Evolutionary conservation across 768 basidiomycete genomes (phyloP).

Genomic region (Lactifluus pinguis): DNA sequence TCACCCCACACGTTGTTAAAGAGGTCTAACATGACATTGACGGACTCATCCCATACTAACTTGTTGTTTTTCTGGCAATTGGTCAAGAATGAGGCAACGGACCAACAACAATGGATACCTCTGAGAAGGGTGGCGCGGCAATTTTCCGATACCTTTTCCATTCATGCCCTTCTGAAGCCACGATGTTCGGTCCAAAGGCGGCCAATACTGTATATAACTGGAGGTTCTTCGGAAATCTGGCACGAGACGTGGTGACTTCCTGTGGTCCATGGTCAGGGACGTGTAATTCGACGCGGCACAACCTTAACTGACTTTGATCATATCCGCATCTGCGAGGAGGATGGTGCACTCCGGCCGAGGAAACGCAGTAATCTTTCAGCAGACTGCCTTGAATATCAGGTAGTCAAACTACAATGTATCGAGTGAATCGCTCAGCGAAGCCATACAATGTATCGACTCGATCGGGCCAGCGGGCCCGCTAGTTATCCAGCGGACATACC

Average conservation of each 20-base stretch:
- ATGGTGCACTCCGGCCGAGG: too few relatives aligned
- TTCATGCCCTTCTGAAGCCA: conserved; percentile 53
- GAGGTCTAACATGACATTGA: conserved; percentile 26
- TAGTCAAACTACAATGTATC: too few relatives aligned
- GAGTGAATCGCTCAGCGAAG: too few relatives aligned
- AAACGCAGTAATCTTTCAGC: too few relatives aligned
- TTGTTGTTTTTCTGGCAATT: conserved; percentile 27
- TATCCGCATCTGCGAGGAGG: too few relatives aligned
- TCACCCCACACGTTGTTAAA: conserved; percentile 39
- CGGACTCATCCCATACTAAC: conserved; percentile 33
- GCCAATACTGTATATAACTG: conserved; percentile 36
- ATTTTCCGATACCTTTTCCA: conserved; percentile 62
- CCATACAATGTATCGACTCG: too few relatives aligned
- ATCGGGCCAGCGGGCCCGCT: too few relatives aligned
- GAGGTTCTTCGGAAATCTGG: conserved; percentile 50
- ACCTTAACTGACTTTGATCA: conserved; percentile 15
- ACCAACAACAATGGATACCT: conserved; percentile 28
- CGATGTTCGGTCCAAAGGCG: conserved; percentile 53
- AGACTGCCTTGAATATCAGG: too few relatives aligned
- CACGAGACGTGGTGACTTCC: conserved; percentile 42
- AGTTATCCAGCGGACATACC: too few relatives aligned
- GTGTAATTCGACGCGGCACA: too few relatives aligned
- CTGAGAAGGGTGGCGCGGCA: conserved; percentile 55
- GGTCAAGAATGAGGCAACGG: neutral
- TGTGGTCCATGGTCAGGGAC: conserved; percentile 20